Conservation (phyloP, 164 flowering plant species). For the Berberis thunbergii region DNA sequence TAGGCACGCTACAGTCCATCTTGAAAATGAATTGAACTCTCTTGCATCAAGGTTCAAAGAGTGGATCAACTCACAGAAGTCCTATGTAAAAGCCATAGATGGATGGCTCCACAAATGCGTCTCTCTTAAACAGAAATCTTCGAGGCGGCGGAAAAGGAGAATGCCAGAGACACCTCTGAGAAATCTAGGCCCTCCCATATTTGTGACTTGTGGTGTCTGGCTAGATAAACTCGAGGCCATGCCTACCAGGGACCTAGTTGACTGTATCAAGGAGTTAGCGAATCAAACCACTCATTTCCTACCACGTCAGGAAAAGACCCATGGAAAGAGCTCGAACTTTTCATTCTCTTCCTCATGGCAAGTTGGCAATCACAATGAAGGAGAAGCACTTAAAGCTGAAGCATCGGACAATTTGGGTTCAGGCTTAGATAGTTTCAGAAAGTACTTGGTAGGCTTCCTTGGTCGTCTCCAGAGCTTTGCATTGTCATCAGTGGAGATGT, state of each 20-base stretch:
- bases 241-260: conserved; percentile 44
- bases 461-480: conserved; percentile 46
- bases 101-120: conserved; percentile 80
- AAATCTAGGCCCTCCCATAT: conserved; percentile 65
- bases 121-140: conserved; percentile 23
- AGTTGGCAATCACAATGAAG: conserved; percentile 15
- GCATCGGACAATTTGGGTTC: conserved; percentile 36
- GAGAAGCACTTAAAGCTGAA: conserved; percentile 9
- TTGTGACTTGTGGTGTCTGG: conserved; percentile 64
- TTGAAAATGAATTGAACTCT: conserved; percentile 42
- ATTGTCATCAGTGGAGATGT: conserved; percentile 46
- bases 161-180: conserved; percentile 25
- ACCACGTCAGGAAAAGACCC: conserved; percentile 67
- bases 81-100: conserved; percentile 56
- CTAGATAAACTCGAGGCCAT: conserved; percentile 34
- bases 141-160: conserved; percentile 33
- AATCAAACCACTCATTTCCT: conserved; percentile 42
- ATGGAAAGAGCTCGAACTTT: conserved; percentile 26
- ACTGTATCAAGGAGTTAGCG: conserved; percentile 48
- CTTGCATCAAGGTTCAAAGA: conserved; percentile 58
- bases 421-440: conserved; percentile 43
- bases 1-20: conserved; percentile 46
- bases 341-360: conserved; percentile 18
- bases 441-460: conserved; percentile 51
- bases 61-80: conserved; percentile 63